A percentile compares a stretch with the other conserved stretches of the same genome.
Evolutionary conservation across 331 rosid species (phyloP).

Genomic region (Acacia pycnantha): DNA sequence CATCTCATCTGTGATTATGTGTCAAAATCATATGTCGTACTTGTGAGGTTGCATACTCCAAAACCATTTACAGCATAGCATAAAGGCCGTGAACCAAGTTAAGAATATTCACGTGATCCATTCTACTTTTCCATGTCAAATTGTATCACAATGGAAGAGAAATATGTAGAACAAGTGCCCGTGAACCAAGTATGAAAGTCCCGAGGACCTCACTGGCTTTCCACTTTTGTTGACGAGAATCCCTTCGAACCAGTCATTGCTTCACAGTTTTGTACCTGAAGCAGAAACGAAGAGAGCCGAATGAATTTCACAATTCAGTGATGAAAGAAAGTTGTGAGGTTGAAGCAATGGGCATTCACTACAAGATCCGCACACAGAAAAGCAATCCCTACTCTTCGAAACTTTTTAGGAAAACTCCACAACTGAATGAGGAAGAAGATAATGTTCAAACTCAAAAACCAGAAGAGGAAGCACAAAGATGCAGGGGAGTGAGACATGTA

Average conservation of each 20-base stretch:
- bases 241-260: constrained; percentile 22
- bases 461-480: constrained; percentile 31
- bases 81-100: too few relatives aligned
- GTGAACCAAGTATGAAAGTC: too few relatives aligned
- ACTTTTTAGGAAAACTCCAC: constrained; percentile 41
- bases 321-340: constrained; percentile 78
- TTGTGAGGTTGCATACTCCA: too few relatives aligned
- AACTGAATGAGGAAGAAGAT: too few relatives aligned
- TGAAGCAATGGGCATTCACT: constrained; percentile 62
- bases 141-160: too few relatives aligned
- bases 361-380: constrained; percentile 41
- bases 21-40: too few relatives aligned
- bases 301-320: constrained; percentile 44
- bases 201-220: constrained; percentile 28
- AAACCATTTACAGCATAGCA: too few relatives aligned
- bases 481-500: constrained; percentile 45
- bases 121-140: too few relatives aligned
- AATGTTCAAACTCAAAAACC: too few relatives aligned
- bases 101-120: too few relatives aligned
- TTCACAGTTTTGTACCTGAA: constrained; percentile 30
- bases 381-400: constrained; percentile 30
- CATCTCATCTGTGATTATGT: too few relatives aligned
- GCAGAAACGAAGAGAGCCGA: constrained; percentile 19
- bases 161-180: too few relatives aligned
- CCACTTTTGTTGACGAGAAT: neutral